Base-by-base conservation (phyloP, 805 yeast genomes). In the Yarrowia divulgata region DNA sequence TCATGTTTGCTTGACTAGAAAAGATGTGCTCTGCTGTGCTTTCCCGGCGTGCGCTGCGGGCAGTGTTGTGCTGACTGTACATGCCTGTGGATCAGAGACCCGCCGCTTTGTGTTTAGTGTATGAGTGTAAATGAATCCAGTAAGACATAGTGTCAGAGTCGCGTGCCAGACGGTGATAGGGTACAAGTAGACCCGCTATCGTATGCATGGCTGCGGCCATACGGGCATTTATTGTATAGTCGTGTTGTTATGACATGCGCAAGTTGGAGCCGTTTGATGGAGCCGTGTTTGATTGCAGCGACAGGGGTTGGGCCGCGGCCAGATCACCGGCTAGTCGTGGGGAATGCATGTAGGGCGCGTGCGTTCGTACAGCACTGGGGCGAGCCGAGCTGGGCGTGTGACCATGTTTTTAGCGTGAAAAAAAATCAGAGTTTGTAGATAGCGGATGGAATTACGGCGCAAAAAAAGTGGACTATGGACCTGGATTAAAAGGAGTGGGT, bases 311-410 rank as follows among this genome's bases (percentile, higher is more conserved):
- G 4, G 39, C 8, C 8, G 40, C 40, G n/a, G 13, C 34, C 39
- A 13, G 35, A 55, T 9, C 37, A 23, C 62, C 45, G 62, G 46
- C 40, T 40, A 40, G 46, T 55, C 62, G 46, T 55, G 62, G 62
- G 60, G 62, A 57, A 29, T 57, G 63, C 63, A 57, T 57, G 29
- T 57, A 57, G 12, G 63, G 48, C 63, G 63, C 63, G 63, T 18
- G 35, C 2, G 29, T 4, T 23, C 29, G 29, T 23, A 23, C 29
- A 23, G 29, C 29, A 23, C 29, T 23, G 29, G 29, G 29, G 29
- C 29, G 29, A 23, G 4, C 29, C 29, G 29, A 23, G 29, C 4
- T 40, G 63, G n/a, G 63, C 63, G 63, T 57, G 63, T 57, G 63
- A 57, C 63, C 63, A 57, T 14, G 29, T 40, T 40, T 57, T 57